These are phyloP conservation scores for Lentinus tigrinus DNA, from an alignment of 768 basidiomycete genomes.

Conservation along the genomic window DNA sequence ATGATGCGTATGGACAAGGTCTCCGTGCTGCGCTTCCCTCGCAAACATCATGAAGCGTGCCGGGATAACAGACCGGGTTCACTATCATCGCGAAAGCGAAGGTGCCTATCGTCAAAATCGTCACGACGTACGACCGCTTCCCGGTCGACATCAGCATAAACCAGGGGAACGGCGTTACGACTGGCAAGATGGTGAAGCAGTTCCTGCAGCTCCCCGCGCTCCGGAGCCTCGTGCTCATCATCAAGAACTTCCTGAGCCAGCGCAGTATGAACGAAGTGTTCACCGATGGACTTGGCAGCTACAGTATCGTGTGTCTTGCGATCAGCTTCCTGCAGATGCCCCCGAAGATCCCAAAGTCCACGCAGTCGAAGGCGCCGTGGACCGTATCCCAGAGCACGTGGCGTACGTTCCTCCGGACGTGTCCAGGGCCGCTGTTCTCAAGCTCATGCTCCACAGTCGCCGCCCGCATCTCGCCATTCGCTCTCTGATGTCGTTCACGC, in stretches of 20 bases:
- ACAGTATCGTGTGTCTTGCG: constrained; percentile 90
- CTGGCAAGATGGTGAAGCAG: constrained; percentile 76
- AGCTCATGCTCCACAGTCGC: too few species aligned
- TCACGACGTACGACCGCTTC: constrained; percentile 76
- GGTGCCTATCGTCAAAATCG: constrained; percentile 96
- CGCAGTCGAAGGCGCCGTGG: too few species aligned
- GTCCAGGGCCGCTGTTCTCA: too few species aligned
- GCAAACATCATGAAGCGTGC: constrained; percentile 75
- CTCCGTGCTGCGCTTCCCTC: constrained; percentile 69
- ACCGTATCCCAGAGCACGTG: too few species aligned
- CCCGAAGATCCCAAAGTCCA: constrained; percentile 88
- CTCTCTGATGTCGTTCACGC: too few species aligned
- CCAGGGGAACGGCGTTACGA: constrained; percentile 79
- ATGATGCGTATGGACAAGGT: constrained; percentile 73
- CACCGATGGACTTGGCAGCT: constrained; percentile 91
- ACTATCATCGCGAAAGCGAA: constrained; percentile 90
- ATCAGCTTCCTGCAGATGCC: constrained; percentile 97
- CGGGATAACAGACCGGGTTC: constrained; percentile 74
- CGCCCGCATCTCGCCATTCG: too few species aligned
- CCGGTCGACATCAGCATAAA: constrained; percentile 94
- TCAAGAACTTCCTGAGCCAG: constrained; percentile 88
- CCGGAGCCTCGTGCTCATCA: constrained; percentile 81
- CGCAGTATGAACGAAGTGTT: constrained; percentile 98
- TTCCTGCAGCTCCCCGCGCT: constrained; percentile 81
- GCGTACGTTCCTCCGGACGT: too few species aligned